phyloP scores from a whole-genome alignment of 192 early-diverging fungal genomes.

The Oehlia diaphana region DNA sequence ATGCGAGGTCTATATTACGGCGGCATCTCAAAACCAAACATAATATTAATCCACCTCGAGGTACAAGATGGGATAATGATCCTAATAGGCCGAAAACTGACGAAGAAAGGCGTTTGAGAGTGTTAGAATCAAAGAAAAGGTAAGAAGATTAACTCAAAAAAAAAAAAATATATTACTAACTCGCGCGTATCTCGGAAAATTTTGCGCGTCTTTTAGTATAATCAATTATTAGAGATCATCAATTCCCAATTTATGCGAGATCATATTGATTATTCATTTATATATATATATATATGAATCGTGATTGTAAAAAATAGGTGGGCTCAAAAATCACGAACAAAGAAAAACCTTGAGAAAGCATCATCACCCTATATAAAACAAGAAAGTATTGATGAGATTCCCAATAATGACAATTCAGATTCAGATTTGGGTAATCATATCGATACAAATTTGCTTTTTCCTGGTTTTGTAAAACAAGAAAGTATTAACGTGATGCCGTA shows the following conservation, averaged over 20 bases:
- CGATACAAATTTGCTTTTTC: not conserved
- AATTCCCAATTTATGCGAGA: not conserved
- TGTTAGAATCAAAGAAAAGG: constrained; percentile 24
- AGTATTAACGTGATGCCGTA: not conserved
- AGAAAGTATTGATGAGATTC: not conserved
- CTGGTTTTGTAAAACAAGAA: not conserved
- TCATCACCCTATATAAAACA: not conserved
- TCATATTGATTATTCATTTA: not conserved
- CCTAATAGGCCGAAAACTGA: constrained; percentile 28
- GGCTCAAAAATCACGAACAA: constrained; percentile 1
- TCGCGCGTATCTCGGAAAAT: not conserved
- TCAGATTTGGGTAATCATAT: not conserved
- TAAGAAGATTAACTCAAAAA: not conserved
- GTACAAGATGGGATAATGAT: constrained; percentile 26
- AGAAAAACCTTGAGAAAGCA: not conserved
- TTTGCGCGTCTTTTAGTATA: not conserved
- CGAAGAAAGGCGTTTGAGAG: constrained; percentile 17
- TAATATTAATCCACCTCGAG: constrained; percentile 7
- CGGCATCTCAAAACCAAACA: constrained; percentile 24
- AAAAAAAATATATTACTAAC: not conserved
- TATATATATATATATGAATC: not conserved
- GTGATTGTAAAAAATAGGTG: constrained; percentile 1
- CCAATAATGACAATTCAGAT: not conserved
- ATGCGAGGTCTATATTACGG: constrained; percentile 20
- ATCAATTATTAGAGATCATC: not conserved